These are phyloP conservation scores for Penicillium paxilli DNA, from an alignment of 495 filamentous ascomycete genomes.

Conservation along the genomic window DNA sequence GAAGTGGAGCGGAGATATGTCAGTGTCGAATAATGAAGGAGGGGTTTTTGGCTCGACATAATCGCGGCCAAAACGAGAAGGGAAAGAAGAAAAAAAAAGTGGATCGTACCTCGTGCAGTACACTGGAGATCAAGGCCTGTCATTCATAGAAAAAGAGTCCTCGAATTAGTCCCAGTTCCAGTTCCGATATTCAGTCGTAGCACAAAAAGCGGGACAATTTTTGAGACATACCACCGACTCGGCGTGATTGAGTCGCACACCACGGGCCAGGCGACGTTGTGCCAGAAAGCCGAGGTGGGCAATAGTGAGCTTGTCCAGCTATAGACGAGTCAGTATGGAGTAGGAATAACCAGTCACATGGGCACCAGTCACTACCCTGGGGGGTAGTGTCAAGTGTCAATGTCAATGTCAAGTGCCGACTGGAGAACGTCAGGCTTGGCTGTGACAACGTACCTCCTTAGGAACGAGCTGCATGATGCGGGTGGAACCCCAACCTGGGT, in stretches of 20 bases:
- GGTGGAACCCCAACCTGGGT: slow-evolving; percentile 23
- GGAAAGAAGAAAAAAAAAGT: slow-evolving; percentile 2
- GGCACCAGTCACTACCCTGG: too few species aligned
- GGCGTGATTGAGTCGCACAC: slow-evolving; percentile 85
- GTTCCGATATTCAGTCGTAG: too few species aligned
- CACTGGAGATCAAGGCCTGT: slow-evolving; percentile 85
- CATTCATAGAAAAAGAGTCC: too few species aligned
- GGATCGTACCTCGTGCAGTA: slow-evolving; percentile 75
- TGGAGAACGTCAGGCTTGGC: slow-evolving; percentile 1
- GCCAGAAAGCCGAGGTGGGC: slow-evolving; percentile 87
- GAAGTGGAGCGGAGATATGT: too few species aligned
- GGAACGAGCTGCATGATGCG: slow-evolving; percentile 78
- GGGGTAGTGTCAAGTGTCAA: too few species aligned
- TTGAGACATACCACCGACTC: slow-evolving; percentile 73
- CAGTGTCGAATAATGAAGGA: too few species aligned
- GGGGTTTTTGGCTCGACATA: too few species aligned
- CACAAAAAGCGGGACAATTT: too few species aligned
- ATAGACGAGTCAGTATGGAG: slow-evolving; percentile 8
- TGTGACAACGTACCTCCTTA: slow-evolving; percentile 65
- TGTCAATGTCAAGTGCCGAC: background rate
- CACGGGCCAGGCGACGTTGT: slow-evolving; percentile 84
- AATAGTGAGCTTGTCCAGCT: slow-evolving; percentile 97
- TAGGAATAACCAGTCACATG: too few species aligned
- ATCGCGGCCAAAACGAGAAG: background rate
- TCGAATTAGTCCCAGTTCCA: too few species aligned